Percentiles rank a stretch among this genome's conserved stretches.
Conservation (phyloP, 495 filamentous ascomycete species). For the Lophium mytilinum region DNA sequence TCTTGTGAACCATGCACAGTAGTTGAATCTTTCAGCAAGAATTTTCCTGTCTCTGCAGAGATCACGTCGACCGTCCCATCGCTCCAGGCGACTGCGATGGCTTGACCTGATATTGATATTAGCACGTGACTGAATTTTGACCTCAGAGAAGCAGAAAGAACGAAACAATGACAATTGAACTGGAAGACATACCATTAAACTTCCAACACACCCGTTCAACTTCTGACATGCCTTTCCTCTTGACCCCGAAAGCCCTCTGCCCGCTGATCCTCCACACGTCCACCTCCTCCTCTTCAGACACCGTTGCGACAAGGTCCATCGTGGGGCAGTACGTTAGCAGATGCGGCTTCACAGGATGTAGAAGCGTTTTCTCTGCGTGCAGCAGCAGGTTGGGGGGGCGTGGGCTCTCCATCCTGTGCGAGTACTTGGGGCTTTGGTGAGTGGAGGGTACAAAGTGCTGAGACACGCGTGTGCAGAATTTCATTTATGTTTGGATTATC, state of each 20-base stretch:
- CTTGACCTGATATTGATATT: conserved; percentile 44
- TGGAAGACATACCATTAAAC: conserved; percentile 52
- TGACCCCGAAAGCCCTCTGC: conserved; percentile 57
- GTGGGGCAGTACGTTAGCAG: conserved; percentile 68
- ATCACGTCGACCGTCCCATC: conserved; percentile 63
- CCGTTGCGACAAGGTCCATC: conserved; percentile 70
- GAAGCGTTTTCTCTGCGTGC: conserved; percentile 48
- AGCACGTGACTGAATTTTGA: conserved; percentile 1
- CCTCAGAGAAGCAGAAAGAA: no score
- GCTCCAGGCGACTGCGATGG: conserved; percentile 70
- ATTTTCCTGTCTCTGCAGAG: conserved; percentile 67
- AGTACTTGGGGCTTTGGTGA: not conserved
- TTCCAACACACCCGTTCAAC: conserved; percentile 63
- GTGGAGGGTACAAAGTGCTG: no score
- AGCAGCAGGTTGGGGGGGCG: conserved; percentile 14
- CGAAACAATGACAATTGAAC: no score
- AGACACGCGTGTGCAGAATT: no score
- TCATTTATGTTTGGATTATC: no score
- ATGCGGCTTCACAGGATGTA: conserved; percentile 46
- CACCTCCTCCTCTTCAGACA: conserved; percentile 55
- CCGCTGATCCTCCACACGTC: conserved; percentile 61
- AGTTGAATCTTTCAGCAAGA: conserved; percentile 45
- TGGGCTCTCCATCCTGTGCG: conserved; percentile 12
- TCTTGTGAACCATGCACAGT: not conserved
- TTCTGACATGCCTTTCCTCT: conserved; percentile 38